Percentiles rank a stretch among this genome's conserved stretches.
Evolutionary conservation across 1,139 yeast genomes (phyloP).

Genomic region (Taphrina confusa): DNA sequence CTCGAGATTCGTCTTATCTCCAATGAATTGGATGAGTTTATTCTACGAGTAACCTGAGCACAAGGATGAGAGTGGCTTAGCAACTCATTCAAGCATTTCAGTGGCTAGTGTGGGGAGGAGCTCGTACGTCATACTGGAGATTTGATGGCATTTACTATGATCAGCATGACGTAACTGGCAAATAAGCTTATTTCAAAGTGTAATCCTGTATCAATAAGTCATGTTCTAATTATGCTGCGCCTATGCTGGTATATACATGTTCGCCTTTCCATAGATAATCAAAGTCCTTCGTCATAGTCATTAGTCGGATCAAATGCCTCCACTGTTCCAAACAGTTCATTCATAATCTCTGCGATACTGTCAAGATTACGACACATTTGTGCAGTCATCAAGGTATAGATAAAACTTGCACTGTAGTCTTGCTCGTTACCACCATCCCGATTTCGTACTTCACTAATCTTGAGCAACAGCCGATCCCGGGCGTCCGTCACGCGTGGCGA

Average conservation of each 20-base stretch:
- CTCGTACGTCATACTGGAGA: neutral
- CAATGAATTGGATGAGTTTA: no score
- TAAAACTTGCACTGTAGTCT: constrained; percentile 25
- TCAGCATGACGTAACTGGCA: no score
- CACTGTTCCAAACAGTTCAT: constrained; percentile 1
- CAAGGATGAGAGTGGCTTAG: neutral
- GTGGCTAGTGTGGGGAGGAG: constrained; percentile 6
- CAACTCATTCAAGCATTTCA: neutral
- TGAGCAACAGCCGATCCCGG: constrained; percentile 65
- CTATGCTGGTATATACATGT: no score
- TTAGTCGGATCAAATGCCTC: constrained; percentile 9
- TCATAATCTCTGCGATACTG: constrained; percentile 4
- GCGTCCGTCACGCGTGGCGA: constrained; percentile 73
- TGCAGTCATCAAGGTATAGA: constrained; percentile 28
- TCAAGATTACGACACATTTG: constrained; percentile 14
- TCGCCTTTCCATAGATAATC: no score
- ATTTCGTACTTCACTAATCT: constrained; percentile 46
- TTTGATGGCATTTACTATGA: no score
- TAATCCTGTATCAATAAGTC: no score
- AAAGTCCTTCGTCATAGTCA: constrained; percentile 4
- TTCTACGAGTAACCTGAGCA: no score
- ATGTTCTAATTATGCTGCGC: no score
- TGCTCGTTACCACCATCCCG: neutral
- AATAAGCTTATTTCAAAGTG: no score
- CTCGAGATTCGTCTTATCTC: no score